phyloP scores from a whole-genome alignment of 371 early-diverging fungal species.

The Apophysomyces ossiformis region DNA sequence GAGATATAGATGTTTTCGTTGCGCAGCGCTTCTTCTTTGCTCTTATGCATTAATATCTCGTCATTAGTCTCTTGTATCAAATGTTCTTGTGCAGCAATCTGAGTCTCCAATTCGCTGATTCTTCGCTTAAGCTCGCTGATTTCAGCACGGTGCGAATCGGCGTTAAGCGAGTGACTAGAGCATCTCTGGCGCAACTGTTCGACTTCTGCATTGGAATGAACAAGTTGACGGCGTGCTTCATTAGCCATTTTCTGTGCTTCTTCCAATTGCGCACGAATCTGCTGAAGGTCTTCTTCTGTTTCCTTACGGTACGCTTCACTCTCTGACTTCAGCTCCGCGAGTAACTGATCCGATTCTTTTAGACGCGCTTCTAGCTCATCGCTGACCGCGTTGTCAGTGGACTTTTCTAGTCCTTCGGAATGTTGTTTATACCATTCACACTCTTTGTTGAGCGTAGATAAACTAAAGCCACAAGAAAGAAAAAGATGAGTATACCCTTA shows the following conservation, averaged over 20 bases:
- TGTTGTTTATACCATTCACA: constrained; percentile 1
- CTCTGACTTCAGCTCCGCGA: constrained; percentile 2
- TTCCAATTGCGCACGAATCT: constrained; percentile 13
- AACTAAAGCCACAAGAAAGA: not conserved
- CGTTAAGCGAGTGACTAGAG: not conserved
- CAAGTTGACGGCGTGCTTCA: constrained; percentile 7
- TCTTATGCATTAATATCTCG: constrained; percentile 14
- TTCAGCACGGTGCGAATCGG: constrained; percentile 15
- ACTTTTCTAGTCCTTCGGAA: constrained; percentile 2
- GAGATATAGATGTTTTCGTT: constrained; percentile 19
- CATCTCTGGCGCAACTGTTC: constrained; percentile 17
- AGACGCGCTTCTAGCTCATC: constrained; percentile 10
- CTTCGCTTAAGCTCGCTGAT: constrained; percentile 13
- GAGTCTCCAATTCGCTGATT: constrained; percentile 15
- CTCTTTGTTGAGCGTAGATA: not conserved
- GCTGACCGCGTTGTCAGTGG: not conserved
- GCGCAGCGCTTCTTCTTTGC: constrained; percentile 16
- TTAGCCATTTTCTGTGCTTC: constrained; percentile 14
- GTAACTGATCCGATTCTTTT: constrained; percentile 11
- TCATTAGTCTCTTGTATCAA: constrained; percentile 18
- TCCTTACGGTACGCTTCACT: constrained; percentile 15
- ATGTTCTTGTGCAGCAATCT: constrained; percentile 15
- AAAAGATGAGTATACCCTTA: not conserved
- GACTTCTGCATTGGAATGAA: constrained; percentile 9
- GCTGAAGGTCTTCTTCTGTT: constrained; percentile 13